Base-by-base conservation (phyloP, 2,329 filamentous ascomycete genomes). In the Graphilbum fragrans region DNA sequence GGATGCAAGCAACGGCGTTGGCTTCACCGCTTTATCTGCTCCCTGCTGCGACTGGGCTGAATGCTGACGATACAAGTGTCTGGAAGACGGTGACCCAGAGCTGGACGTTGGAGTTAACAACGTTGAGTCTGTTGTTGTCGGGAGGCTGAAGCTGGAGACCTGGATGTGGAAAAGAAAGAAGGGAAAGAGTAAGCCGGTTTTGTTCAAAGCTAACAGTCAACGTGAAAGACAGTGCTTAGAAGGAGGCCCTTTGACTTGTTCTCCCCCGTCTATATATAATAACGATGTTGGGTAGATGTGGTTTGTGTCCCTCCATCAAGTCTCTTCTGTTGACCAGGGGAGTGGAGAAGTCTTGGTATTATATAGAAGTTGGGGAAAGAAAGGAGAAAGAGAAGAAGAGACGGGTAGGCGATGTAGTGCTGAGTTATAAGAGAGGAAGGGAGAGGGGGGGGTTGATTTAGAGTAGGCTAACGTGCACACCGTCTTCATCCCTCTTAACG, bases 41-140 rank as follows among this genome's bases (percentile, higher is more conserved):
- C 8, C 11, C 20, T 36, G 33, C 35, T 36, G 35, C 14, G 35
- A 6, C 12, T 21, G 22, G 25, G 17, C 10, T 23, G 35, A 25
- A 14, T 23, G 35, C 20, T 40, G 38, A 2, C 29, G 20, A 17
- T 10, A 9, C 16, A 19, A 60, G 42, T 70, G 65, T 41, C 63
- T 59, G 35, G 70, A 49, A 38, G 65, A 64, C 41, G 70, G 70
- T 25, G 70, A 74, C 22, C 58, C 63, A 42, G 61, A 58, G 37
- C 59, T 59, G 37, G 70, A 72, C n/a, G 65, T 63, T 21, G 71
- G 70, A n/a, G 70, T 72, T 38, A 70, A 55, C 42, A 73, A 57
- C 35, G 58, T 60, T 31, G 62, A 53, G 47, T 70, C 67, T 41
- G 49, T 55, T 46, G 51, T 50, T 14, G 61, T 51, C 37, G 60